phyloP scores from a whole-genome alignment of 371 early-diverging fungal genomes.

The Mucor circinelloides region DNA sequence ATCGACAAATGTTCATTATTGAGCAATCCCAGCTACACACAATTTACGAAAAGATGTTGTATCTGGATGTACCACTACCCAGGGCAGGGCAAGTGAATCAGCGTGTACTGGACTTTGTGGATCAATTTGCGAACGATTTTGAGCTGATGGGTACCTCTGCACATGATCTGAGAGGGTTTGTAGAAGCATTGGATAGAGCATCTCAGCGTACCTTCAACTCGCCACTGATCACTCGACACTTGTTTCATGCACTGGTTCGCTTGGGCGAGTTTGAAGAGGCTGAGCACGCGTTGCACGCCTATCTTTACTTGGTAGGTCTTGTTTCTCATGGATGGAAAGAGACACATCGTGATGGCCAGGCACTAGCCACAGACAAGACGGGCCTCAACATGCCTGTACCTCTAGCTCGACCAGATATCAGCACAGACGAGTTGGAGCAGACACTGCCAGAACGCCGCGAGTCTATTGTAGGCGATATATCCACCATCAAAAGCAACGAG shows the following conservation, averaged over 20 bases:
- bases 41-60: constrained; percentile 67
- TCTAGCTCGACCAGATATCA: constrained; percentile 7
- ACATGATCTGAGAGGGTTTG: constrained; percentile 30
- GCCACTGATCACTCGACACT: constrained; percentile 66
- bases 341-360: constrained; percentile 30
- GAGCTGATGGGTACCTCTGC: constrained; percentile 46
- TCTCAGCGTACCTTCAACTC: constrained; percentile 74
- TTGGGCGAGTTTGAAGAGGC: constrained; percentile 81
- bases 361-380: constrained; percentile 27
- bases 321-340: constrained; percentile 39
- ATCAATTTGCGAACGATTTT: constrained; percentile 65
- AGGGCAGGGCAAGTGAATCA: constrained; percentile 64
- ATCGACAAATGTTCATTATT: constrained; percentile 28
- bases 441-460: neutral
- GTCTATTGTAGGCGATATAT: constrained; percentile 11
- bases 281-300: constrained; percentile 65
- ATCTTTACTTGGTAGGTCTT: constrained; percentile 58
- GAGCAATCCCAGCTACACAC: constrained; percentile 34
- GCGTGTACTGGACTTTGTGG: constrained; percentile 63
- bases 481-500: constrained; percentile 33
- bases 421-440: constrained; percentile 2
- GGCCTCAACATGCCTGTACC: constrained; percentile 31
- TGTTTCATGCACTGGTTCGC: constrained; percentile 58
- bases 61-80: constrained; percentile 60
- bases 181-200: constrained; percentile 60